Conservation (phyloP, 2,329 filamentous ascomycete species). For the Aureobasidium pullulans region DNA sequence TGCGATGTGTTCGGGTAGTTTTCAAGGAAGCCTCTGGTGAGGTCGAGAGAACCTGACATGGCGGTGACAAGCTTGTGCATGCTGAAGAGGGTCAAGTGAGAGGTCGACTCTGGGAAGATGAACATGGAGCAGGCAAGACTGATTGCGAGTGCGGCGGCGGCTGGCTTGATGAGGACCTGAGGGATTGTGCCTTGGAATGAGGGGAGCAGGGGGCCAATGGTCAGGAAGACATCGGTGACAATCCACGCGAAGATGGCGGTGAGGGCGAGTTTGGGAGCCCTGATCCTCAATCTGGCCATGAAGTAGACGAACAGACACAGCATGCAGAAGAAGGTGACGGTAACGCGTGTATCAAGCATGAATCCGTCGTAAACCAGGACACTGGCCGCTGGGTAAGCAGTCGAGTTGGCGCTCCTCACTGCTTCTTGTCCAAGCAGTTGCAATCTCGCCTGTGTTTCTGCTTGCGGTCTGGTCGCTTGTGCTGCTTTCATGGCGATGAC, state of each 20-base stretch:
- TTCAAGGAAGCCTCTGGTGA: not conserved
- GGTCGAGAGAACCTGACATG: not conserved
- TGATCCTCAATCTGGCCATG: conserved; percentile 12
- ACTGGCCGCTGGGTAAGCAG: not conserved
- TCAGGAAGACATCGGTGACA: conserved; percentile 11
- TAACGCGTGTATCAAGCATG: conserved; percentile 12
- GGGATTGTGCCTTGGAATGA: conserved; percentile 11
- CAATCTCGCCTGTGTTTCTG: not conserved
- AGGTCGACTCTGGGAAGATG: conserved; percentile 15
- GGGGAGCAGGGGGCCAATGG: conserved; percentile 12
- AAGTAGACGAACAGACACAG: conserved; percentile 15
- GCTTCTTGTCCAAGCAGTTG: not conserved
- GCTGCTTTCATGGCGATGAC: conserved; percentile 14
- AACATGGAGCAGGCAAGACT: conserved; percentile 12
- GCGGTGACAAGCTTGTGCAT: conserved; percentile 11
- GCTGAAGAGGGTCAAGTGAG: conserved; percentile 6
- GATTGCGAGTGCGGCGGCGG: conserved; percentile 9
- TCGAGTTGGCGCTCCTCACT: not conserved
- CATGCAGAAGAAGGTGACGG: conserved; percentile 17
- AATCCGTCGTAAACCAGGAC: conserved; percentile 13
- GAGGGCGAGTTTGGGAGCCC: conserved; percentile 10
- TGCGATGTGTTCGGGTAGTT: conserved; percentile 1
- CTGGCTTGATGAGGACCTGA: conserved; percentile 12
- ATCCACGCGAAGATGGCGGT: conserved; percentile 14
- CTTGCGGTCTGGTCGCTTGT: conserved; percentile 3